Evolutionary conservation across 2,329 filamentous ascomycete species (phyloP), one percentile per base, ranked within the genome.

Genomic region (Alternaria postmessia): DNA sequence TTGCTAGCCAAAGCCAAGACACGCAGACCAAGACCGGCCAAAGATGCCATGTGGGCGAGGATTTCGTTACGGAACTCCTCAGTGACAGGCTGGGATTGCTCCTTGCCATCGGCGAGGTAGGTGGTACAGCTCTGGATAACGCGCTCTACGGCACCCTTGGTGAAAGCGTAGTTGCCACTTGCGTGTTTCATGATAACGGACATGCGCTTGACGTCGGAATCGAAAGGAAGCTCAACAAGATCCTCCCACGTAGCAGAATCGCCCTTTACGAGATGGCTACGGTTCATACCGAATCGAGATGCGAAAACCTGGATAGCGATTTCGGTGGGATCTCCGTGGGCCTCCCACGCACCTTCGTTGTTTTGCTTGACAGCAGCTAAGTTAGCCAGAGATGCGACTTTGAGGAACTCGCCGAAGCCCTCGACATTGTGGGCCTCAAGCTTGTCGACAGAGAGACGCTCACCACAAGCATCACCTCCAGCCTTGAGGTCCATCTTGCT

Each of bases 301-400:
- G 89, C 88, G 71, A 92, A 91, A 0, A 92, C 90, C 67, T 92
- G 89, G 46, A 92, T 90, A 2, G 90, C 89, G 61, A 92, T 90
- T 67, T 92, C 90, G 1, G 89, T 91, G 0, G 77, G 77, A 47
- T 79, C 78, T 14, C 78, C 78, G 32, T 74, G 74, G 3, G 78
- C 76, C 36, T 75, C 70, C 78, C 78, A 79, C 8, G 64, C 61
- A 9, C 79, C 76, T 41, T 81, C 76, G 0, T 79, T 78, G n/a
- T 70, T 78, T 46, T 80, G 78, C 46, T 80, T 80, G 5, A 88
- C 80, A 4, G 80, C 82, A 4, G 85, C 85, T 14, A 87, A 76
- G 66, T 86, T 87, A 42, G 83, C 84, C 44, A 81, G 68, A 3
- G 78, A 79, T 7, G 62, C 73, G 39, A 78, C 71, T 22, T 78